Evolutionary conservation across 169 alveolate species (phyloP), one percentile per base, ranked within the genome.

Genomic region (Besnoitia besnoiti): DNA sequence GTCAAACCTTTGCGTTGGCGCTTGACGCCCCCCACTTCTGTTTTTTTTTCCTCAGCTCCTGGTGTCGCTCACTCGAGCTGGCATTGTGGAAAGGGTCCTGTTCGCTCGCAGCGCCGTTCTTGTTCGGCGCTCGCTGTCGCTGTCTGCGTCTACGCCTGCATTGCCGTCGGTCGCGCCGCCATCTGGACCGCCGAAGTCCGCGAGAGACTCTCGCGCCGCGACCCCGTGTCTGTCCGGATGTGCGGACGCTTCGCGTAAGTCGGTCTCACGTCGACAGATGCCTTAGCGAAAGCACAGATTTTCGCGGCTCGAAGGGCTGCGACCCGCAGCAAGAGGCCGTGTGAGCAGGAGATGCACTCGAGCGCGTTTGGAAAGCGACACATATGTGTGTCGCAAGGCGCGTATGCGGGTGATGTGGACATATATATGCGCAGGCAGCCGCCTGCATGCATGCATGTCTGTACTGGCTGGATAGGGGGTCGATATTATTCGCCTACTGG

Each of bases 31-130:
- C n/a, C n/a, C n/a, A n/a, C n/a, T n/a, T n/a, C n/a, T 16, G 39
- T 1, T 35, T 19, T 5, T 21, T n/a, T 37, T 16, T 67, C 0
- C n/a, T 19, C 87, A 77, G 87, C 87, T 77, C 44, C 87, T 77
- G 5, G 87, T 77, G 8, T 77, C 87, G 30, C 21, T 77, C 37
- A 77, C 87, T 1, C 27, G 59, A 21, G 55, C 87, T 1, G 61
- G 55, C 87, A 35, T 77, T 37, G 55, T 21, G 30, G 87, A 77
- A 51, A 24, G 59, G 12, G 87, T 77, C 7, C 87, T 77, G 33
- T 77, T 77, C 55, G 87, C 87, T 21, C 87, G 87, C 40, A 77
- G 87, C 59, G 87, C 87, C 33, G 87, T 77, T 35, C 33, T 40
- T 2, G 55, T 77, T n/a, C 10, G 55, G 30, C 5, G 87, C 16